Conservation (phyloP, 495 filamentous ascomycete species). For the Aspergillus affinis region DNA sequence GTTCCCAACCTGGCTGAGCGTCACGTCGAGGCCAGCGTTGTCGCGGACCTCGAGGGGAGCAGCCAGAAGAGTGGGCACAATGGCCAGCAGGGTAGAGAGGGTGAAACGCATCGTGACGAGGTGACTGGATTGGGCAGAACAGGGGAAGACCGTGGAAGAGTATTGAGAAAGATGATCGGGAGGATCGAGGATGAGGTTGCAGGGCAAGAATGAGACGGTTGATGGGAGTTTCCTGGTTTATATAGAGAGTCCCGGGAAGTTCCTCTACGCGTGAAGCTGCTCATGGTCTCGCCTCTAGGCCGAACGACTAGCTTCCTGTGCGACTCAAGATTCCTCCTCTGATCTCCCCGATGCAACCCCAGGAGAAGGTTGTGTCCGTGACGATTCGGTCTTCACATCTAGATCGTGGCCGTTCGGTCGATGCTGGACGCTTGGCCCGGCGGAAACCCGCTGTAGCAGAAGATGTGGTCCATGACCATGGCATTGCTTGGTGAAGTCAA, state of each 20-base stretch:
- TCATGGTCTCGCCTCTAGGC: not conserved
- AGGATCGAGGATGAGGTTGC: slow-evolving; percentile 5
- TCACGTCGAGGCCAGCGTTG: slow-evolving; percentile 50
- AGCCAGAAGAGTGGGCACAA: slow-evolving; percentile 40
- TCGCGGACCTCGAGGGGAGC: slow-evolving; percentile 40
- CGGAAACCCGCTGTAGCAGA: slow-evolving; percentile 21
- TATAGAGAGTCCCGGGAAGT: not conserved
- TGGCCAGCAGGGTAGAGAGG: slow-evolving; percentile 33
- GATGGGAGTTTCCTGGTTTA: not conserved
- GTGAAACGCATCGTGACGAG: slow-evolving; percentile 14
- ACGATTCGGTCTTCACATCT: not conserved
- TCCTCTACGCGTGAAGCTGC: not conserved
- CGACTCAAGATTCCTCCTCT: too few species aligned
- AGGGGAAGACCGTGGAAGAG: not conserved
- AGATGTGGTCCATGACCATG: not conserved
- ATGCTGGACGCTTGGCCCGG: slow-evolving; percentile 25
- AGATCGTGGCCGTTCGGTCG: not conserved
- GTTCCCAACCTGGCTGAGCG: slow-evolving; percentile 52
- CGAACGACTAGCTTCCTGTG: not conserved
- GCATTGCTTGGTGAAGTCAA: slow-evolving; percentile 3
- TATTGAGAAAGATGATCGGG: not conserved
- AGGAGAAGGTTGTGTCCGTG: not conserved
- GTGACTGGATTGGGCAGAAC: not conserved
- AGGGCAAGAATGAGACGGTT: not conserved
- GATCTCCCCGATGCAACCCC: too few species aligned